A percentile compares a stretch with the other conserved stretches of the same genome.
These are phyloP conservation scores for Trichothecium roseum DNA, from an alignment of 2,329 filamentous ascomycete species.

Conservation along the genomic window DNA sequence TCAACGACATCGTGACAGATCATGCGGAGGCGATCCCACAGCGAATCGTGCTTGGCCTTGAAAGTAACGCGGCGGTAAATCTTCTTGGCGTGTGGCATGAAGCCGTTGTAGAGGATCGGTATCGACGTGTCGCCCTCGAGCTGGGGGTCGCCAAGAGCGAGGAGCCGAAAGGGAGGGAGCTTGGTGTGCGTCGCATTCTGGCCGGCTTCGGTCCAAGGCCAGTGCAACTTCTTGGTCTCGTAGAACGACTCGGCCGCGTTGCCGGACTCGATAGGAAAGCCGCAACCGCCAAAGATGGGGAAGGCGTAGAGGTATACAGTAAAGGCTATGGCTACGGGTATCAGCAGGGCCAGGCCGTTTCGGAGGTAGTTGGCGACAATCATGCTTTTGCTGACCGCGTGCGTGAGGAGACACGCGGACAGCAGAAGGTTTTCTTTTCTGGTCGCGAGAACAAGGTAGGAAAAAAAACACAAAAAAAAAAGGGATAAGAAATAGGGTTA, in stretches of 20 bases:
- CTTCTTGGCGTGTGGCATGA: conserved; percentile 42
- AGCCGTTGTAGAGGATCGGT: conserved; percentile 42
- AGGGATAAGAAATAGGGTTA: too few relatives aligned
- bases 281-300: conserved; percentile 69
- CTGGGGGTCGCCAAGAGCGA: conserved; percentile 85
- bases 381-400: conserved; percentile 37
- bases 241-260: conserved; percentile 21
- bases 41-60: conserved; percentile 29
- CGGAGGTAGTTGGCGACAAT: conserved; percentile 41
- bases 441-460: too few relatives aligned
- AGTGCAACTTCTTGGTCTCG: conserved; percentile 29
- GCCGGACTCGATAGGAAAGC: conserved; percentile 53
- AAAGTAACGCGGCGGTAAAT: conserved; percentile 37
- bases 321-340: conserved; percentile 56
- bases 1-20: conserved; percentile 49
- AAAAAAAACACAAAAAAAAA: too few relatives aligned
- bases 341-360: conserved; percentile 41
- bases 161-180: conserved; percentile 69
- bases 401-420: conserved; percentile 11
- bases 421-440: too few relatives aligned
- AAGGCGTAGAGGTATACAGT: conserved; percentile 82
- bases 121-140: conserved; percentile 87
- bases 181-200: conserved; percentile 8
- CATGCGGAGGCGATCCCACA: conserved; percentile 42
- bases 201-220: conserved; percentile 19